Base-by-base conservation (phyloP, 2,329 filamentous ascomycete species). In the Hymenoscyphus infarciens region DNA sequence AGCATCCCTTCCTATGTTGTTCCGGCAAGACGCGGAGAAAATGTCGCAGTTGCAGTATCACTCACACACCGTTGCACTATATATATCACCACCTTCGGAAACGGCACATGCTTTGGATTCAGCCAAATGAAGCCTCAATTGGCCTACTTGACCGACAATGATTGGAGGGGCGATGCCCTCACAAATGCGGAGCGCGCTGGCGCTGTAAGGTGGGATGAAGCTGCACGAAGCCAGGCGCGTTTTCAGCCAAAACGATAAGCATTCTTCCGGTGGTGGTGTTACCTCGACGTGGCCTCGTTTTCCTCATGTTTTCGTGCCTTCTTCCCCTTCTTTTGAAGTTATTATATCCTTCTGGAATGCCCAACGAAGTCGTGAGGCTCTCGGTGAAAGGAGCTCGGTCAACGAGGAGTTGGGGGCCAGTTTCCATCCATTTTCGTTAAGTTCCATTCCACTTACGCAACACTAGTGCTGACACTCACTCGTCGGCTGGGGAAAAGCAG, bases 401-500 rank as follows among this genome's bases (percentile, higher is more conserved):
- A 22, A 22, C 8, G 42, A 49, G 19, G 39, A 19, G 5, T 25
- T 22, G 42, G 42, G n/a, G n/a, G 19, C 19, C 19, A 5, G 16
- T n/a, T n/a, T 45, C 13, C 33, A 11, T 13, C 33, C 29, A 39
- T 39, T 39, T 13, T 45, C 16, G 16, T 11, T 10, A 19, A 13
- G 10, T 35, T 35, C 19, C n/a, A 22, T 49, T 45, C n/a, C 42
- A 49, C 19, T 19, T 49, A 49, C 42, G 42, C 42, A 49, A 49
- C 42, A 49, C 42, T 49, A 49, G 42, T 11, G 42, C 42, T 49
- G n/a, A 49, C 42, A 49, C 42, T 22, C n/a, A n/a, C n/a, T 49
- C 19, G n/a, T 49, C 42, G 42, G 42, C 42, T 49, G n/a, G 19
- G n/a, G 7, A 25, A 49, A 49, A 49, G 33, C 33, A 35, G 33